Base-by-base conservation (phyloP, 176 grass and related monocot genomes). In the Avena insularis region DNA sequence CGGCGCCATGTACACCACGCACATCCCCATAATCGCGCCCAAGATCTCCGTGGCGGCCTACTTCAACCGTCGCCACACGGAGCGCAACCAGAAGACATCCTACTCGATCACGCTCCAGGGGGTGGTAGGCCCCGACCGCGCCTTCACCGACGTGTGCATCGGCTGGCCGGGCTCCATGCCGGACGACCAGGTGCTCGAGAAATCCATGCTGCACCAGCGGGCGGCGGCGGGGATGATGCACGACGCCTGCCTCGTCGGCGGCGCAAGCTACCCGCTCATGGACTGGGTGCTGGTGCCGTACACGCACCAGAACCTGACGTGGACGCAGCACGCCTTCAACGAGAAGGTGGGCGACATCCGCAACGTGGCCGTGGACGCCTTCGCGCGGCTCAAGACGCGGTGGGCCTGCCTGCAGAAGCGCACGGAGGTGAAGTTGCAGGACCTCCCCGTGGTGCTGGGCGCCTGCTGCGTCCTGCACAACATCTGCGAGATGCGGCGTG, bases 11-110 rank as follows among this genome's bases (percentile, higher is more conserved):
- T 98, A 98, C 74, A 98, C 96, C 40, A 98, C 96, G 4, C 96
- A 95, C 68, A 92, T 98, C 81, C 96, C 96, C 50, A 98, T 98
- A 88, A 98, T 98, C 84, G 96, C 96, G 29, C 96, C 96, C 68
- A 98, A 98, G 76, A 94, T 98, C 72, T 92, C 86, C 20, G 96
- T 98, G 16, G 88, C 96, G 6, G 92, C 90, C 16, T 98, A 94
- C 88, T 98, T 98, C 96, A 98, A 98, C 86, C 88, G 93, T 6
- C 90, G 93, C 4, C 96, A 98, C 90, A 98, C 96, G 3, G 96
- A 98, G 88, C 90, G 96, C 56, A 98, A 98, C 86, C 93, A 98
- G 87, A 98, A 95, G 90, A 98, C 93, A 10, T 98, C 96, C 80
- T 98, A 98, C 78, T 98, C 96, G 23, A 98, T 98, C 86, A 95